Percentiles rank a stretch among this genome's conserved stretches.
phyloP scores from a whole-genome alignment of 2,329 filamentous ascomycete genomes.

The Alternaria longipes region DNA sequence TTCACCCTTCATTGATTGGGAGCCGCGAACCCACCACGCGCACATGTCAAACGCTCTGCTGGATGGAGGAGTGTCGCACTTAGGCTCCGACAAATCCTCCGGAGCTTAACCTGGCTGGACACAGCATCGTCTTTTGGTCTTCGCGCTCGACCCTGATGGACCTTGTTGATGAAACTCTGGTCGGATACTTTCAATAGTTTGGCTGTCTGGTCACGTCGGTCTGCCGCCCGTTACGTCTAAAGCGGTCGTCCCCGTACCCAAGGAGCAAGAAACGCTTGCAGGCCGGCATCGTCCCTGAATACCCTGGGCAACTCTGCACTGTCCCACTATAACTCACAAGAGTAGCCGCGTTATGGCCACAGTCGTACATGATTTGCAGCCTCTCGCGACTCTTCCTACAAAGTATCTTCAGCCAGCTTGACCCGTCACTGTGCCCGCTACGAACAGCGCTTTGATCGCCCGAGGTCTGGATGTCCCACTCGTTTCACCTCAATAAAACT shows the following conservation, averaged over 20 bases:
- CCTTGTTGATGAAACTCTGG: background rate
- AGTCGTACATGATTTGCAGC: background rate
- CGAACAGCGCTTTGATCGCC: slow-evolving; percentile 5
- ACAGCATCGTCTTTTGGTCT: slow-evolving; percentile 3
- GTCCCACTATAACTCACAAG: background rate
- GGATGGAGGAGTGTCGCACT: slow-evolving; percentile 2
- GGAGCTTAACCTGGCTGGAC: slow-evolving; percentile 1
- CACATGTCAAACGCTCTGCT: slow-evolving; percentile 20
- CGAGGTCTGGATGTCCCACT: slow-evolving; percentile 3
- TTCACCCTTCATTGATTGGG: slow-evolving; percentile 17
- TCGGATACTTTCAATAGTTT: background rate
- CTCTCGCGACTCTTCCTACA: background rate
- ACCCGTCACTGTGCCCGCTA: background rate
- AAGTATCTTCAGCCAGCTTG: background rate
- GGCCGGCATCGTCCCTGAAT: background rate
- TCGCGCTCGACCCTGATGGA: background rate
- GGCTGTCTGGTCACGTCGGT: background rate
- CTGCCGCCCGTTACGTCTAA: background rate
- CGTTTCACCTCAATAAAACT: slow-evolving; percentile 13
- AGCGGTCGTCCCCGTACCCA: background rate
- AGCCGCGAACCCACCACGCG: slow-evolving; percentile 10
- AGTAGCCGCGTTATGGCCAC: slow-evolving; percentile 4
- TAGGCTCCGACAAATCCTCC: slow-evolving; percentile 8
- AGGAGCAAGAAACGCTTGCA: background rate
- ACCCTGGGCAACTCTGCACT: slow-evolving; percentile 12